Evolutionary conservation across 768 basidiomycete species (phyloP).

Genomic region (Amylocystis lapponica): DNA sequence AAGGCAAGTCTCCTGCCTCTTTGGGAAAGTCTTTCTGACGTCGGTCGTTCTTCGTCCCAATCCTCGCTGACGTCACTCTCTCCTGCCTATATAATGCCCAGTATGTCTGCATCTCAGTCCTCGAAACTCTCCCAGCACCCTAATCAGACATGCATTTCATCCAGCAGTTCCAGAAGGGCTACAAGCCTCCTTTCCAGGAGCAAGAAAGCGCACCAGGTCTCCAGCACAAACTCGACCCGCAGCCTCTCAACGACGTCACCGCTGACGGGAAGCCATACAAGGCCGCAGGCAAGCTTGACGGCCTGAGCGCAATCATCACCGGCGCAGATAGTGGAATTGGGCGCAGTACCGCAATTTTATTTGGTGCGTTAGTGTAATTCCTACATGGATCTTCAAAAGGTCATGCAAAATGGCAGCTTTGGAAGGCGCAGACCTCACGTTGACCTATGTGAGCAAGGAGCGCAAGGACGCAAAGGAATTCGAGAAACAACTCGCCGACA

Average conservation of each 20-base stretch:
- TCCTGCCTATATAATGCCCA: no score
- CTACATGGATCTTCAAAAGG: background rate
- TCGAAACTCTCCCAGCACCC: no score
- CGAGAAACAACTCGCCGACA: slow-evolving; percentile 31
- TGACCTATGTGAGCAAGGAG: slow-evolving; percentile 28
- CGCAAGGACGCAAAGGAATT: slow-evolving; percentile 35
- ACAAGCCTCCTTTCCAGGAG: slow-evolving; percentile 26
- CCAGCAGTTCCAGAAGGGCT: slow-evolving; percentile 28
- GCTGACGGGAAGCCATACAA: slow-evolving; percentile 41
- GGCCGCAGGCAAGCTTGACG: slow-evolving; percentile 39
- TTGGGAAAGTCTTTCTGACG: no score
- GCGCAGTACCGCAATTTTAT: slow-evolving; percentile 35
- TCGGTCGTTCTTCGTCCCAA: no score
- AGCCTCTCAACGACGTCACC: slow-evolving; percentile 35
- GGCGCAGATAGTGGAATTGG: slow-evolving; percentile 49
- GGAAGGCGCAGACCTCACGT: slow-evolving; percentile 31
- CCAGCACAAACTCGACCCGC: slow-evolving; percentile 28
- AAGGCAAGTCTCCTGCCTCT: no score
- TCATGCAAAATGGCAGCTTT: slow-evolving; percentile 18
- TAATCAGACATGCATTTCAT: slow-evolving; percentile 9
- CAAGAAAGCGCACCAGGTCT: slow-evolving; percentile 24
- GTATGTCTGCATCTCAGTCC: no score
- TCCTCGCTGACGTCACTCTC: no score
- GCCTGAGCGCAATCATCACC: slow-evolving; percentile 43
- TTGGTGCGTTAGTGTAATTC: slow-evolving; percentile 16